phyloP scores from a whole-genome alignment of 208 protist species.

The Leishmania tarentolae region DNA sequence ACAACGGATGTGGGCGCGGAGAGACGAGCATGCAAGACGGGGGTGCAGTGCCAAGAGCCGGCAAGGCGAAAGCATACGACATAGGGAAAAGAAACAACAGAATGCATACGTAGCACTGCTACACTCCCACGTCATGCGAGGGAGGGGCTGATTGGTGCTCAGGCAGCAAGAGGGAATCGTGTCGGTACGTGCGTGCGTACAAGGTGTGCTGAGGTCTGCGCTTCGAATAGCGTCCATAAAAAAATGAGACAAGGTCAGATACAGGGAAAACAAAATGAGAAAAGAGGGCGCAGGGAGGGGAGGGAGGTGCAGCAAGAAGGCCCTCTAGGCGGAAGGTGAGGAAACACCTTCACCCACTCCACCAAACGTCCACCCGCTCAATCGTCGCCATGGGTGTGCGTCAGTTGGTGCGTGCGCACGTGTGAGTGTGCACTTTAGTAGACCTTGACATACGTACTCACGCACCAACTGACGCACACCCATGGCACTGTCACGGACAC shows the following conservation, averaged over 20 bases:
- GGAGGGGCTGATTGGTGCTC: neutral
- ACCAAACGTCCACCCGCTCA: neutral
- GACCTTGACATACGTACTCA: neutral
- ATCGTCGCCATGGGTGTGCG: neutral
- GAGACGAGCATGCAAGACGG: neutral
- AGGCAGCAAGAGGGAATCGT: neutral
- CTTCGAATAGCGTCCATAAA: neutral
- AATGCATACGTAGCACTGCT: neutral
- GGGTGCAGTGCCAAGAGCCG: neutral
- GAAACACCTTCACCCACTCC: neutral
- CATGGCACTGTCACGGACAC: neutral
- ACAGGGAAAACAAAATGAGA: conserved; percentile 4
- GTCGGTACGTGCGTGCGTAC: too few species aligned
- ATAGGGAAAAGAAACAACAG: neutral
- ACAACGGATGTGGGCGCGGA: neutral
- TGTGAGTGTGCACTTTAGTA: neutral
- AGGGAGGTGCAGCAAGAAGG: neutral
- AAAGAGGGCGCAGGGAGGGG: neutral
- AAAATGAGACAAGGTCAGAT: neutral
- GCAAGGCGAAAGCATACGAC: too few species aligned
- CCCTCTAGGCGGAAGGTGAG: neutral
- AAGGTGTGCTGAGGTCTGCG: neutral
- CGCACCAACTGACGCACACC: neutral
- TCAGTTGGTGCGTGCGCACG: neutral
- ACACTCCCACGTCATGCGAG: neutral